Percentiles rank a stretch among this genome's conserved stretches.
Conservation (phyloP, 2,329 filamentous ascomycete species). For the Septoria linicola region DNA sequence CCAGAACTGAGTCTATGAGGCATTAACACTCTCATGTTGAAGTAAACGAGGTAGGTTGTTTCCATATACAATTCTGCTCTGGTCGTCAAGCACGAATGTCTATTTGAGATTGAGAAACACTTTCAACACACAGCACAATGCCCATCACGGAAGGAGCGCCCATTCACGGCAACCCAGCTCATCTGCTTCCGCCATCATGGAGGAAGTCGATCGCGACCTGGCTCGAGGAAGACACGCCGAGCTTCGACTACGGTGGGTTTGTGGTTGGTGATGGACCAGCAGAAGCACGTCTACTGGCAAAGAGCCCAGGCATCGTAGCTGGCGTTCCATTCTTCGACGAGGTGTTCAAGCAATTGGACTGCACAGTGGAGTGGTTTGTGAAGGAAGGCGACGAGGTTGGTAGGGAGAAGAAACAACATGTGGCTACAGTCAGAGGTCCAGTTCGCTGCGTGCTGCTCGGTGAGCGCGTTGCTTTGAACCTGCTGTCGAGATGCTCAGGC, state of each 20-base stretch:
- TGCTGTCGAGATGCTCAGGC: constrained; percentile 84
- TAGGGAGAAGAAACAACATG: constrained; percentile 57
- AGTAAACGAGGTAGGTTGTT: not conserved
- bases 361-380: constrained; percentile 84
- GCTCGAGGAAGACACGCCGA: constrained; percentile 95
- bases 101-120: too few relatives aligned
- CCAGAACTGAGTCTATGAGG: constrained; percentile 6
- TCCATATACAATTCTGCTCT: not conserved
- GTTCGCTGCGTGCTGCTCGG: constrained; percentile 82
- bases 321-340: constrained; percentile 95
- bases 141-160: constrained; percentile 53
- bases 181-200: constrained; percentile 83
- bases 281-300: constrained; percentile 56
- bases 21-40: not conserved
- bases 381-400: constrained; percentile 71
- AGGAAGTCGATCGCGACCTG: constrained; percentile 76
- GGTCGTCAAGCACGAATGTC: not conserved
- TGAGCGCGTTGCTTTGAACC: constrained; percentile 89
- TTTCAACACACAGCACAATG: constrained; percentile 28
- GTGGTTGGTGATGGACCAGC: constrained; percentile 72
- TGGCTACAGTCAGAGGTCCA: constrained; percentile 83
- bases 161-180: constrained; percentile 58
- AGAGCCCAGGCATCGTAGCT: constrained; percentile 73
- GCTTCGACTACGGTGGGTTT: constrained; percentile 95
- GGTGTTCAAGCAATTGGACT: constrained; percentile 85